Conservation (phyloP, 805 yeast species). For the Cyberlindnera meyerae region DNA sequence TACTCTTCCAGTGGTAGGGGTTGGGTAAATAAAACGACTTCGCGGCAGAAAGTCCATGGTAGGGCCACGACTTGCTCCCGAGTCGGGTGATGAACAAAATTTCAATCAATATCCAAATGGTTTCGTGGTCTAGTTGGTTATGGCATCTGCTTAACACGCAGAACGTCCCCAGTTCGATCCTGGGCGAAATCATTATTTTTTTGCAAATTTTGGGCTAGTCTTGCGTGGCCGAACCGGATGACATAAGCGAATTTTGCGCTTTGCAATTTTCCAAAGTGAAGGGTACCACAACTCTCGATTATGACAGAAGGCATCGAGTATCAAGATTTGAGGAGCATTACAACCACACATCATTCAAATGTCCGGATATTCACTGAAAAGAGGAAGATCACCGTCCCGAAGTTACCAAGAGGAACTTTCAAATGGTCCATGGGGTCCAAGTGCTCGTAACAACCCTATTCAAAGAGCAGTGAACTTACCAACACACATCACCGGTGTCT, state of each 20-base stretch:
- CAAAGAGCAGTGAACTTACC: conserved; percentile 29
- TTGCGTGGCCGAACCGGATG: conserved; percentile 1
- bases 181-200: conserved; percentile 84
- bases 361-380: conserved; percentile 9
- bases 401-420: background rate
- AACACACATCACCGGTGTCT: conserved; percentile 38
- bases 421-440: conserved; percentile 14
- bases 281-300: too few species aligned
- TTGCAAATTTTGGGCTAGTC: background rate
- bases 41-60: too few species aligned
- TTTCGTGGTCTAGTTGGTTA: conserved; percentile 99
- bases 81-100: too few species aligned
- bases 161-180: conserved; percentile 99
- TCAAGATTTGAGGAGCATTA: too few species aligned
- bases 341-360: background rate
- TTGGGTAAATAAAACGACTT: too few species aligned
- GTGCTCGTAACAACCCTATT: conserved; percentile 12
- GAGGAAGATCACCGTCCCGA: conserved; percentile 13
- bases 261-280: too few species aligned
- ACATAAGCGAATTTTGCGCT: background rate
- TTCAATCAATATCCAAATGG: conserved; percentile 32
- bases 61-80: too few species aligned
- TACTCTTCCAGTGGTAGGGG: too few species aligned
- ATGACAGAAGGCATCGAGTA: too few species aligned
- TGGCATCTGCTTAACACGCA: conserved; percentile 99